Conservation (phyloP, 106 monocot species). For the Dactylorhiza incarnata region DNA sequence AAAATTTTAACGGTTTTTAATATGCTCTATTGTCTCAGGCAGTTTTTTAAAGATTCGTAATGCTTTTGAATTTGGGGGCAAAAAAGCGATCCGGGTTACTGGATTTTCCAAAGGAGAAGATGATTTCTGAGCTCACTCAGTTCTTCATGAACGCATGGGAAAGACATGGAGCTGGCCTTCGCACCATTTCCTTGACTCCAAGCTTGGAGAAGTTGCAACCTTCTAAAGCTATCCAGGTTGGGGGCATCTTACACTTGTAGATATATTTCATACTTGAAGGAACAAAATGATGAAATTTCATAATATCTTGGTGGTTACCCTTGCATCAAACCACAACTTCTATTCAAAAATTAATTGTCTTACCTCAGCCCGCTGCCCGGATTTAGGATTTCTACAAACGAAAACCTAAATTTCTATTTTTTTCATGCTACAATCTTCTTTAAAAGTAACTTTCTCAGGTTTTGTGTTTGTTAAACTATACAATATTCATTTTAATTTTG, state of each 20-base stretch:
- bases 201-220: slow-evolving; percentile 10
- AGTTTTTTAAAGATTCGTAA: slow-evolving; percentile 49
- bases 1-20: neutral
- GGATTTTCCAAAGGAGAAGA: slow-evolving; percentile 48
- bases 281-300: neutral
- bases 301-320: slow-evolving; percentile 2
- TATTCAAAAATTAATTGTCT: no score
- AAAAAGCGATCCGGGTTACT: slow-evolving; percentile 52
- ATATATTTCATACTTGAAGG: neutral
- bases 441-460: no score
- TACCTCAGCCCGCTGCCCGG: no score
- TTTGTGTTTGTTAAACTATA: no score
- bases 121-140: slow-evolving; percentile 52
- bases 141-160: slow-evolving; percentile 79
- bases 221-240: slow-evolving; percentile 1
- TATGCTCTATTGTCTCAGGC: slow-evolving; percentile 2
- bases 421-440: no score
- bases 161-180: slow-evolving; percentile 50
- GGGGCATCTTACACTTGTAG: neutral
- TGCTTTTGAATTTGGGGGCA: slow-evolving; percentile 71
- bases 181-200: slow-evolving; percentile 45
- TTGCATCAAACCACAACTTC: no score
- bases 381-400: no score
- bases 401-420: no score
- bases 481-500: no score